Evolutionary conservation across 2,329 filamentous ascomycete genomes (phyloP).

Genomic region (Malbranchea zuffiana): DNA sequence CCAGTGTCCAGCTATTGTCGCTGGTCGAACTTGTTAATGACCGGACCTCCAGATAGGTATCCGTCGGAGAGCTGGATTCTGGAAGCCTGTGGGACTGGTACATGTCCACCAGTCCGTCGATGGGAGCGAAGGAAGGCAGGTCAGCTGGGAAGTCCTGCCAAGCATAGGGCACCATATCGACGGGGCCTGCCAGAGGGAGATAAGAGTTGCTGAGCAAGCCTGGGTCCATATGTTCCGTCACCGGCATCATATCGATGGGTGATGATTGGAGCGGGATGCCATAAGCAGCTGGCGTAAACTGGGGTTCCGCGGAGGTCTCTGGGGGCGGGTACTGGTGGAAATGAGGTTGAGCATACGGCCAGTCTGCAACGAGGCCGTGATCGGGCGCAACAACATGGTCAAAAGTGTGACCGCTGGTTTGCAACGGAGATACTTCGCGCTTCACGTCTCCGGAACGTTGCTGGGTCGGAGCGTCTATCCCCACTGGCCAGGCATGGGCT

Average conservation of each 20-base stretch:
- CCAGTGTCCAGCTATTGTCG: constrained; percentile 76
- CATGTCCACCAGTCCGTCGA: constrained; percentile 38
- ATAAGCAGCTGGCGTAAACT: constrained; percentile 49
- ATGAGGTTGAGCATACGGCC: constrained; percentile 33
- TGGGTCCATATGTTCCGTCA: constrained; percentile 52
- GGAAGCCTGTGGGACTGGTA: constrained; percentile 32
- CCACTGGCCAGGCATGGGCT: constrained; percentile 9
- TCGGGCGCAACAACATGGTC: constrained; percentile 34
- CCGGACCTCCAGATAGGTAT: constrained; percentile 73
- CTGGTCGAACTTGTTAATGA: constrained; percentile 70
- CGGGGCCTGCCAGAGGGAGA: constrained; percentile 39
- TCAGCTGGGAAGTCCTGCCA: constrained; percentile 72
- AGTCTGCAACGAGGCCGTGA: constrained; percentile 36
- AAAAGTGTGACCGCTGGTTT: constrained; percentile 34
- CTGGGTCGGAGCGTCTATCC: constrained; percentile 8
- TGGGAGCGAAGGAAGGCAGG: constrained; percentile 45
- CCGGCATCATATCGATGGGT: constrained; percentile 46
- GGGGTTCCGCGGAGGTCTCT: constrained; percentile 43
- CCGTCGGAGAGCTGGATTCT: constrained; percentile 56
- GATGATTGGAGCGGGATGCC: constrained; percentile 34
- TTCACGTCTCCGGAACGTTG: constrained; percentile 23
- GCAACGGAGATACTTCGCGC: constrained; percentile 35
- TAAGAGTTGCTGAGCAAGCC: constrained; percentile 55
- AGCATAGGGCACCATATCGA: constrained; percentile 58
- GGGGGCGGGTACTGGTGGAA: constrained; percentile 32